Evolutionary conservation across 306 rosid genomes (phyloP).

Genomic region (Dryas alaskensis): DNA sequence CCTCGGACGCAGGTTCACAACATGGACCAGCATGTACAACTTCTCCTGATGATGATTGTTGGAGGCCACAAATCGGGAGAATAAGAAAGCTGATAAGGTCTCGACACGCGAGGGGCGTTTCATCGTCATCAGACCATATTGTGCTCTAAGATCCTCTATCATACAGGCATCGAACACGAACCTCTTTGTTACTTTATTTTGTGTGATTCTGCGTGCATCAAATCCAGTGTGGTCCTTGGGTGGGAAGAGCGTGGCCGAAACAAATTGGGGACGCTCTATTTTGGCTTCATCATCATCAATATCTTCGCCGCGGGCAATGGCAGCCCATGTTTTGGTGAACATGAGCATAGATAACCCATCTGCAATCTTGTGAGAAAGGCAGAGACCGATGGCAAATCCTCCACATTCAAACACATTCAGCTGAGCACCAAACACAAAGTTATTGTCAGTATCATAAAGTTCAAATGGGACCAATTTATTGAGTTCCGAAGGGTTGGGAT

Average conservation of each 20-base stretch:
- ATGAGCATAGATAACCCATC: conserved; percentile 22
- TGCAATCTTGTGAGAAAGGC: conserved; percentile 25
- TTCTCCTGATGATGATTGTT: no score
- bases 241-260: conserved; percentile 18
- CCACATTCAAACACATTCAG: conserved; percentile 26
- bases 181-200: not conserved
- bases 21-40: no score
- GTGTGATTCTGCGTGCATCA: not conserved
- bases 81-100: no score
- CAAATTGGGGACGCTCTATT: conserved; percentile 30
- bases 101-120: no score
- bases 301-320: conserved; percentile 12
- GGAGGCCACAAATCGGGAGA: no score
- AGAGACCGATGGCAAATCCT: conserved; percentile 21
- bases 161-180: conserved; percentile 1
- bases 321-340: conserved; percentile 25
- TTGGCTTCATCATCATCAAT: not conserved
- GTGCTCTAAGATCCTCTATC: not conserved
- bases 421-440: conserved; percentile 14
- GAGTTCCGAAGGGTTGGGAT: conserved; percentile 14
- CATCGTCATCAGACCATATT: not conserved
- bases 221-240: not conserved
- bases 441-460: not conserved
- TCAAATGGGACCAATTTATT: conserved; percentile 22
- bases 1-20: no score